phyloP scores from a whole-genome alignment of 805 yeast species.

The Phaffomyces antillensis region DNA sequence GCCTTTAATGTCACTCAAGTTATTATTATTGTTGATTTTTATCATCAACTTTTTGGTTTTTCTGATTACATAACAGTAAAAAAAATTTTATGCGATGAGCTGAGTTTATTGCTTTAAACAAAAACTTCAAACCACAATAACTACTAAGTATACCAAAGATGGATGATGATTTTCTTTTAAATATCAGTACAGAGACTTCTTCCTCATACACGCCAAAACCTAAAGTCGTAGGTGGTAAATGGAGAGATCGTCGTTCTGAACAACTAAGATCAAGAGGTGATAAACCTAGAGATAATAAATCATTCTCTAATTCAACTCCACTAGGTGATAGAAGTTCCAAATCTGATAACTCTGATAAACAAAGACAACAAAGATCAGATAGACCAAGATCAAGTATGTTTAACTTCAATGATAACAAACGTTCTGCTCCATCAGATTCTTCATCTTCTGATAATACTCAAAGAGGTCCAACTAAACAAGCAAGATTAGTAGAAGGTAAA shows the following conservation, averaged over 20 bases:
- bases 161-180: slow-evolving; percentile 73
- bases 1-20: no score
- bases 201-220: slow-evolving; percentile 18
- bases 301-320: slow-evolving; percentile 1
- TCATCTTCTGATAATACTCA: background rate
- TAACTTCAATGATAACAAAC: slow-evolving; percentile 5
- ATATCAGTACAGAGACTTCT: slow-evolving; percentile 48
- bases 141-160: slow-evolving; percentile 2
- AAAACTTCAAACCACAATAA: no score
- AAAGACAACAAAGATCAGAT: background rate
- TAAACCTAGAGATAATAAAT: slow-evolving; percentile 1
- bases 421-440: slow-evolving; percentile 10
- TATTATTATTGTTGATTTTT: no score
- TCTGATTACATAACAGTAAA: background rate
- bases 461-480: slow-evolving; percentile 28
- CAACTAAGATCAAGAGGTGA: slow-evolving; percentile 19
- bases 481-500: slow-evolving; percentile 38
- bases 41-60: background rate
- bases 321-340: slow-evolving; percentile 2
- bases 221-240: slow-evolving; percentile 63
- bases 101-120: background rate
- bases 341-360: no score
- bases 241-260: slow-evolving; percentile 70
- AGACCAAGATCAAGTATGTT: slow-evolving; percentile 5
- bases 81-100: slow-evolving; percentile 5